Evolutionary conservation across 225 moss, liverwort and hornwort species (phyloP).

Genomic region (Pseudoscleropodium purum): DNA sequence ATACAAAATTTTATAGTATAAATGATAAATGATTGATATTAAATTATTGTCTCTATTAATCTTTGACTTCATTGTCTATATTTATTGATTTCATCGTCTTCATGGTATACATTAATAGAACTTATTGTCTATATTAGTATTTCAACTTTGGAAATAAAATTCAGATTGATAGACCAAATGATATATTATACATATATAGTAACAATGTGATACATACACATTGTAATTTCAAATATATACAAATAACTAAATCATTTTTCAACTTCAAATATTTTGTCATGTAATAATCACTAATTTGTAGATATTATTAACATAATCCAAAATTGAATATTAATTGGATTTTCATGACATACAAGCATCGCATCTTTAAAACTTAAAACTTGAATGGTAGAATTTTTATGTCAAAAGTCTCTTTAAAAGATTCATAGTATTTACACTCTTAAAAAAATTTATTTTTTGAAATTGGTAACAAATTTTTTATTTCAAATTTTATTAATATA

Average conservation of each 20-base stretch:
- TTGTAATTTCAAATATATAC: too few species aligned
- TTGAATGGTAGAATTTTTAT: neutral
- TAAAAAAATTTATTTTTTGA: neutral
- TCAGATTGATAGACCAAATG: neutral
- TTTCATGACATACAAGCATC: neutral
- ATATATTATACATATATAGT: neutral
- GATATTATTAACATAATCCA: neutral
- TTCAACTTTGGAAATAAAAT: neutral
- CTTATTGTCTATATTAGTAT: neutral
- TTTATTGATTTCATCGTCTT: neutral
- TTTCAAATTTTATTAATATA: neutral
- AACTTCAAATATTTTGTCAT: neutral
- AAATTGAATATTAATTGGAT: neutral
- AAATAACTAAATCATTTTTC: too few species aligned
- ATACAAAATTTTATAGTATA: neutral
- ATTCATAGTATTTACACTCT: neutral
- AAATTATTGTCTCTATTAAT: neutral
- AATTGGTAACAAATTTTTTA: fast-evolving
- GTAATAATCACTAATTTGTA: neutral
- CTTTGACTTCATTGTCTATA: neutral
- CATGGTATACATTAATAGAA: neutral
- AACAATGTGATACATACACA: neutral
- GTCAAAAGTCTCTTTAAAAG: neutral
- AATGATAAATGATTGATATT: neutral
- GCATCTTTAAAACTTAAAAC: neutral